phyloP scores from a whole-genome alignment of 495 filamentous ascomycete genomes.

The Astrothelium macrocarpum region DNA sequence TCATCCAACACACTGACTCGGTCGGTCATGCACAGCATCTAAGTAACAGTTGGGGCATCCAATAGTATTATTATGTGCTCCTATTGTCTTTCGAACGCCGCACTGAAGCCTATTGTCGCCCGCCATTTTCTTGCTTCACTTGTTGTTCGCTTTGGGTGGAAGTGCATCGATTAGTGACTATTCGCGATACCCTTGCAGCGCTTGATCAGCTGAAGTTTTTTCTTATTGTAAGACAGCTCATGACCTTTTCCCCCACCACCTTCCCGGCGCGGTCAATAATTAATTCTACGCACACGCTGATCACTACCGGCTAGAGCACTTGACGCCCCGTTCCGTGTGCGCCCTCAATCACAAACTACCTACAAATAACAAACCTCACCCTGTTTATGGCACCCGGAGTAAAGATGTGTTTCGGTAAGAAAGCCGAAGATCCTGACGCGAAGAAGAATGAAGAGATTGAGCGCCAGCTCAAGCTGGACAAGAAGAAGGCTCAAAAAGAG shows the following conservation, averaged over 20 bases:
- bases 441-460: slow-evolving; percentile 42
- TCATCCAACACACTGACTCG: slow-evolving; percentile 1
- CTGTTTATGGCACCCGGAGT: neutral
- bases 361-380: neutral
- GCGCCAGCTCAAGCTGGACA: slow-evolving; percentile 36
- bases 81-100: neutral
- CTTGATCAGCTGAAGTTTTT: neutral
- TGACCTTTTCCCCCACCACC: neutral
- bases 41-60: neutral
- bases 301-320: neutral
- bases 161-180: neutral
- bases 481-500: slow-evolving; percentile 35
- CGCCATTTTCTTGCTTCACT: neutral
- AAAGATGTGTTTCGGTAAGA: slow-evolving; percentile 27
- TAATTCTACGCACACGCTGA: neutral
- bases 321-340: too few relatives aligned
- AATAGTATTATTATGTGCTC: neutral
- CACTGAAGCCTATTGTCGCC: neutral
- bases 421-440: slow-evolving; percentile 20
- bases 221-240: neutral
- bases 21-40: neutral
- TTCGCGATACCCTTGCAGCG: neutral
- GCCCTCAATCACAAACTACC: neutral
- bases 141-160: neutral
- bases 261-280: neutral